Percentiles rank a stretch among this genome's conserved stretches.
Conservation (phyloP, 140 eudicot genomes). For the Erigeron philadelphicus region DNA sequence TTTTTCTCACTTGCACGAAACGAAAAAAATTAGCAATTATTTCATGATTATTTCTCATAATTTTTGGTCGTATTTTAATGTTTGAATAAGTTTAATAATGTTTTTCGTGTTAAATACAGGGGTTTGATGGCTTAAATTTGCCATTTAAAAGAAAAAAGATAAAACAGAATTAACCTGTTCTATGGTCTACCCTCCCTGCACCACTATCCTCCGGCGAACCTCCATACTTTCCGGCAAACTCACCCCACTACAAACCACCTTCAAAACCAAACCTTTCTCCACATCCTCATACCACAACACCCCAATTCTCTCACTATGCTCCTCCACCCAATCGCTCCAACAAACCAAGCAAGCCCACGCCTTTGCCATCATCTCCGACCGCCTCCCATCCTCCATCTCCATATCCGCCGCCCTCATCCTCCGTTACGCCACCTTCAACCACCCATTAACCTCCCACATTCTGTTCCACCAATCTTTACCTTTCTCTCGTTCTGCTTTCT, state of each 20-base stretch:
- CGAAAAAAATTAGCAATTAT: too few relatives aligned
- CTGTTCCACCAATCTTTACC: constrained; percentile 36
- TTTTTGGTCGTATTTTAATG: too few relatives aligned
- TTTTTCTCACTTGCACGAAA: too few relatives aligned
- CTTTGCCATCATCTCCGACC: constrained; percentile 33
- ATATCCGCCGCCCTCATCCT: constrained; percentile 58
- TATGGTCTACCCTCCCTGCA: too few relatives aligned
- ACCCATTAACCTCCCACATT: constrained; percentile 23
- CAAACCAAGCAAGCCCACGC: constrained; percentile 59
- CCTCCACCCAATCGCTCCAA: constrained; percentile 32
- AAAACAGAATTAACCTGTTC: too few relatives aligned
- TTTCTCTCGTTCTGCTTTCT: constrained; percentile 44
- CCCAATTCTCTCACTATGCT: constrained; percentile 28
- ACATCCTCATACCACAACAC: constrained; percentile 9
- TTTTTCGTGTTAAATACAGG: too few relatives aligned
- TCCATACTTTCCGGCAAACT: constrained; percentile 21
- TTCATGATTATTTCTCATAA: too few relatives aligned
- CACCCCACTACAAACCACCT: constrained; percentile 4
- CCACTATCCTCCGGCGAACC: constrained; percentile 19
- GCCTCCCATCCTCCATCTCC: constrained; percentile 52
- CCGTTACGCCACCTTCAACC: constrained; percentile 40
- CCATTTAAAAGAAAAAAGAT: too few relatives aligned
- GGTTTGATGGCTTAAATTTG: too few relatives aligned
- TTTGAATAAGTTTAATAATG: too few relatives aligned
- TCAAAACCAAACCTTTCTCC: constrained; percentile 1